Evolutionary conservation across 305 asterid genomes (phyloP).

Genomic region (Fraxinus sp.): DNA sequence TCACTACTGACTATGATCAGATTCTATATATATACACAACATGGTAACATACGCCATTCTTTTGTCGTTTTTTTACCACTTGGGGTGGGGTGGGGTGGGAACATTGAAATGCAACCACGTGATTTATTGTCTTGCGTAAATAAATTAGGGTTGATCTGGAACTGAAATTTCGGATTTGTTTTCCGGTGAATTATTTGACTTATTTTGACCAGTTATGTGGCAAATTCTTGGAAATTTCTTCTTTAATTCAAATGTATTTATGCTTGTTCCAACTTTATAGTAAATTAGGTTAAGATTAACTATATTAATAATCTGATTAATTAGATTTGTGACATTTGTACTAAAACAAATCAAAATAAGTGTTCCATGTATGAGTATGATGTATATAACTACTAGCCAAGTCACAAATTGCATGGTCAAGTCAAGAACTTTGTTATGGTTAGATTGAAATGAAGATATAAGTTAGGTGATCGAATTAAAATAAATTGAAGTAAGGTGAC

Average conservation of each 20-base stretch:
- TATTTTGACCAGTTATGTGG: neutral
- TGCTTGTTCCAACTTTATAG: neutral
- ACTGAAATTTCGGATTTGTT: neutral
- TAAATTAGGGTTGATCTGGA: neutral
- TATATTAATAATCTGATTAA: neutral
- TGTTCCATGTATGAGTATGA: neutral
- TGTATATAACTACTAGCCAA: neutral
- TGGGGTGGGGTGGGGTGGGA: neutral
- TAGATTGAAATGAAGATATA: neutral
- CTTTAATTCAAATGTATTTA: neutral
- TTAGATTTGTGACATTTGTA: neutral
- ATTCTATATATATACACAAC: neutral
- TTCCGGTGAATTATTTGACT: neutral
- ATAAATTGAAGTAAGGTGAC: neutral
- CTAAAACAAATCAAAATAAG: no score
- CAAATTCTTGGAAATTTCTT: neutral
- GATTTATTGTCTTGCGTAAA: neutral
- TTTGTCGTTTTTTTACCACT: neutral
- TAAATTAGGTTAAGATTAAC: neutral
- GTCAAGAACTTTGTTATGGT: neutral
- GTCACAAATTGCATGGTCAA: neutral
- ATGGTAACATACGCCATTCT: neutral
- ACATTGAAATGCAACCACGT: neutral
- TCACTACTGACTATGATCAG: neutral
- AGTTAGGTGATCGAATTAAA: neutral